Evolutionary conservation across 192 early-diverging fungal genomes (phyloP), one percentile per base, ranked within the genome.

Genomic region (Linnemannia schmuckeri): DNA sequence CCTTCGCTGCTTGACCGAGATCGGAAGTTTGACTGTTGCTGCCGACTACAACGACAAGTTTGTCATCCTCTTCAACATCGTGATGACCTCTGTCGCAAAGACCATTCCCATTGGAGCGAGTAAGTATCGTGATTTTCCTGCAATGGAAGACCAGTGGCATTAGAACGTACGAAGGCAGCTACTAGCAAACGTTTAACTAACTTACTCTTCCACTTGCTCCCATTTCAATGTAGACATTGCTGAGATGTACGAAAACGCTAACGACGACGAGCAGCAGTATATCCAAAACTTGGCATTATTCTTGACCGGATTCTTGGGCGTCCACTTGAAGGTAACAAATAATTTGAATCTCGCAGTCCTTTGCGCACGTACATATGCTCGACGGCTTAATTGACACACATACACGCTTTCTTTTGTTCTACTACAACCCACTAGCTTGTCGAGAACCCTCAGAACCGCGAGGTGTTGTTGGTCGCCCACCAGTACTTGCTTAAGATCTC

Each of bases 1-100:
- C 6, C 89, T 99, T 75, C 97, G 98, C 88, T 99, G 99, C 87
- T 89, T 99, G 76, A 99, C 97, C 42, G 99, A 99, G 82, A 99
- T 99, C 88, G 98, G 96, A 61, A 92, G 92, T n/a, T 88, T 99
- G 24, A 92, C 96, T 47, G 93, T 97, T 22, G 91, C 92, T 40
- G 89, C 89, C 17, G 96, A 97, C 52, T 98, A 98, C 84, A 91
- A 94, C 81, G 94, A 96, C 52, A 97, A 97, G 83, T 94, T 98
- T 90, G 95, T 95, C 17, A 71, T 91, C n/a, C 89, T 99, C 69
- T 99, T 97, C 88, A 93, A 93, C 52, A 91, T 97, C 85, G 93
- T 97, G 27, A 94, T 99, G 83, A 87, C 89, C 3, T 85, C 92
- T 42, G 90, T 97, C 20, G 91, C 88, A 61, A 91, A 90, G 44